These are phyloP conservation scores for Chytridium lagenaria DNA, from an alignment of 371 early-diverging fungal species.

Conservation along the genomic window DNA sequence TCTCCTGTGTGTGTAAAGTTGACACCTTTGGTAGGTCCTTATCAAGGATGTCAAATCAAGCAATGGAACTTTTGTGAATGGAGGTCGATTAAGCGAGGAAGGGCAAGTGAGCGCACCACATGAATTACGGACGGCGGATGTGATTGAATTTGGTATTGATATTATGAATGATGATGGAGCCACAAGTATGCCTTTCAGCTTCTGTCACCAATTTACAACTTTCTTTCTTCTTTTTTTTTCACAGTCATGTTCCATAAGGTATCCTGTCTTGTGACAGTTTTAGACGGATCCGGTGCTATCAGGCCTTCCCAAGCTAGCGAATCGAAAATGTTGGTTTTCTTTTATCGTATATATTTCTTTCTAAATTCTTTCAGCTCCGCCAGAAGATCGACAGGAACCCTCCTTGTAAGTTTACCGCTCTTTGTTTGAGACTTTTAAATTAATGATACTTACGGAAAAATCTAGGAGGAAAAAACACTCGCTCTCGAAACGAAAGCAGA, in stretches of 20 bases:
- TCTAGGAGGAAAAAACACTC: background rate
- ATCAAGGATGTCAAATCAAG: slow-evolving; percentile 82
- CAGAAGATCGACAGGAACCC: too few relatives aligned
- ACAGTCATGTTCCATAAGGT: slow-evolving; percentile 76
- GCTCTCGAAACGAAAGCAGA: background rate
- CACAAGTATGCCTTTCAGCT: slow-evolving; percentile 24
- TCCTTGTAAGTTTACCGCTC: too few relatives aligned
- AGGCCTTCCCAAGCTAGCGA: slow-evolving; percentile 16
- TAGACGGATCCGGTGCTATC: slow-evolving; percentile 30
- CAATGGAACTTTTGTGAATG: slow-evolving; percentile 88
- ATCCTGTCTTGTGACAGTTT: slow-evolving; percentile 62
- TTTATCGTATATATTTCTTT: background rate
- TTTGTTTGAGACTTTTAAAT: too few relatives aligned
- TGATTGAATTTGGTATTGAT: slow-evolving; percentile 88
- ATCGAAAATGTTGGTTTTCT: background rate
- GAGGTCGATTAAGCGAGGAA: slow-evolving; percentile 73
- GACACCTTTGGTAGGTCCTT: slow-evolving; percentile 54
- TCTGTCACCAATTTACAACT: background rate
- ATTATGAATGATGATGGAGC: slow-evolving; percentile 69
- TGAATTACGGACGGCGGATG: slow-evolving; percentile 68
- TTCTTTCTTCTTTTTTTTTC: slow-evolving; percentile 1
- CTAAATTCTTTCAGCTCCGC: background rate
- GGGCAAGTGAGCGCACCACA: slow-evolving; percentile 67
- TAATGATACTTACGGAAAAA: too few relatives aligned
- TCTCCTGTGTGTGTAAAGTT: background rate